A percentile compares a stretch with the other conserved stretches of the same genome.
Evolutionary conservation across 257 asterid genomes (phyloP).

Genomic region (Cruciata laevipes): DNA sequence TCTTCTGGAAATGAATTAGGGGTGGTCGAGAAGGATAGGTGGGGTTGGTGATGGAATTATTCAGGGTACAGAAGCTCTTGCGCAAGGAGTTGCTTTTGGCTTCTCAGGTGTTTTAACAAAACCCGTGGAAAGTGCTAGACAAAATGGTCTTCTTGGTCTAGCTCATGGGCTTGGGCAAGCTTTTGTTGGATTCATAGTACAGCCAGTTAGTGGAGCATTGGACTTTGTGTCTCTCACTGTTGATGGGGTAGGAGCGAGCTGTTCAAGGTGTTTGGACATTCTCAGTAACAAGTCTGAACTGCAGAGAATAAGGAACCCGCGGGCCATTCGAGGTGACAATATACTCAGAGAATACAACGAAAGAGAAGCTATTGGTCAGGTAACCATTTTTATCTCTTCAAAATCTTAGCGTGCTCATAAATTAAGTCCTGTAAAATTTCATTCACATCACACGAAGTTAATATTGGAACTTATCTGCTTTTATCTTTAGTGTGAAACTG

Average conservation of each 20-base stretch:
- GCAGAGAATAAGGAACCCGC: conserved; percentile 77
- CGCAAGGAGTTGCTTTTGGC: conserved; percentile 97
- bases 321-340: conserved; percentile 84
- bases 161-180: conserved; percentile 99
- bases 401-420: neutral
- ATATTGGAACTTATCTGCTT: neutral
- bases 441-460: neutral
- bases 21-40: conserved; percentile 90
- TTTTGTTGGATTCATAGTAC: conserved; percentile 77
- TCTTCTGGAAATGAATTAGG: conserved; percentile 29
- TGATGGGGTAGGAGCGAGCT: conserved; percentile 96
- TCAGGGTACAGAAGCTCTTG: conserved; percentile 99
- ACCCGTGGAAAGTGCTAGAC: conserved; percentile 93
- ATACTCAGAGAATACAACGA: conserved; percentile 73
- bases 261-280: conserved; percentile 91
- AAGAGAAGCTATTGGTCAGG: conserved; percentile 95
- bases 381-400: conserved; percentile 16
- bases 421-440: neutral
- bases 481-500: neutral
- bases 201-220: conserved; percentile 95
- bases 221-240: conserved; percentile 95
- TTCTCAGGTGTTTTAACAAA: conserved; percentile 89
- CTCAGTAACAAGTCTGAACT: conserved; percentile 59
- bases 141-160: conserved; percentile 91
- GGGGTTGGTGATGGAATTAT: conserved; percentile 98